Evolutionary conservation across 1,284 basidiomycete species (phyloP).

Genomic region (Phellopilus nigrolimitatus): DNA sequence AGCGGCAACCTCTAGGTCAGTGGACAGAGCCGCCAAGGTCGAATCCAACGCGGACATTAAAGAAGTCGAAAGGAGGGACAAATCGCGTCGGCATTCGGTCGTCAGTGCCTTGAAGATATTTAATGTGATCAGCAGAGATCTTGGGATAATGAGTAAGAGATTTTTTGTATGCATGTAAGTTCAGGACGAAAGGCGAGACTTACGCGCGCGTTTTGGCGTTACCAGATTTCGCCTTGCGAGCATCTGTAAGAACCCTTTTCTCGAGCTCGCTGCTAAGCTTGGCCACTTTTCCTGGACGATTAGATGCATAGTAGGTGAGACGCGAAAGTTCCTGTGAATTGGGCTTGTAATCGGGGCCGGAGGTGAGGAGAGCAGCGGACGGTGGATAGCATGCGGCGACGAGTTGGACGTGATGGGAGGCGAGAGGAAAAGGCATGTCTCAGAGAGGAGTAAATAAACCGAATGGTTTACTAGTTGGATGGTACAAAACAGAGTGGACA

Average conservation of each 20-base stretch:
- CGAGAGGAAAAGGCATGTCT: constrained; percentile 55
- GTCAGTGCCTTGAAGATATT: constrained; percentile 81
- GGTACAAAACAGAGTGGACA: background rate
- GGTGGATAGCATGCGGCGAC: constrained; percentile 90
- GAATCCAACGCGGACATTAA: constrained; percentile 72
- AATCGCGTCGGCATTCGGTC: constrained; percentile 86
- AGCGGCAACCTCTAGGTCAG: constrained; percentile 82
- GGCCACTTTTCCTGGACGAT: constrained; percentile 84
- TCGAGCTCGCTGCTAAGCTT: constrained; percentile 85
- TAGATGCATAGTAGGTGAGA: constrained; percentile 89
- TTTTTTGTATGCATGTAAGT: background rate
- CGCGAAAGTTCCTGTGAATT: constrained; percentile 89
- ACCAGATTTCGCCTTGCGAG: constrained; percentile 60
- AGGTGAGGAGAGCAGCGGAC: constrained; percentile 68
- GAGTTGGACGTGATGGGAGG: constrained; percentile 82
- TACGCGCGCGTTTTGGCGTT: constrained; percentile 80
- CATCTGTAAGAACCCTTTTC: constrained; percentile 68
- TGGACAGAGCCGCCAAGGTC: constrained; percentile 57
- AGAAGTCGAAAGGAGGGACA: constrained; percentile 75
- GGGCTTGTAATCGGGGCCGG: constrained; percentile 79
- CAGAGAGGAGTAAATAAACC: background rate
- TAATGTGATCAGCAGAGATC: constrained; percentile 83
- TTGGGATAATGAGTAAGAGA: constrained; percentile 28
- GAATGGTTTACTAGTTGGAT: background rate
- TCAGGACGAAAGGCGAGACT: constrained; percentile 37